A percentile compares a stretch with the other conserved stretches of the same genome.
phyloP scores from a whole-genome alignment of 306 rosid species.

The Vigna trinervia region DNA sequence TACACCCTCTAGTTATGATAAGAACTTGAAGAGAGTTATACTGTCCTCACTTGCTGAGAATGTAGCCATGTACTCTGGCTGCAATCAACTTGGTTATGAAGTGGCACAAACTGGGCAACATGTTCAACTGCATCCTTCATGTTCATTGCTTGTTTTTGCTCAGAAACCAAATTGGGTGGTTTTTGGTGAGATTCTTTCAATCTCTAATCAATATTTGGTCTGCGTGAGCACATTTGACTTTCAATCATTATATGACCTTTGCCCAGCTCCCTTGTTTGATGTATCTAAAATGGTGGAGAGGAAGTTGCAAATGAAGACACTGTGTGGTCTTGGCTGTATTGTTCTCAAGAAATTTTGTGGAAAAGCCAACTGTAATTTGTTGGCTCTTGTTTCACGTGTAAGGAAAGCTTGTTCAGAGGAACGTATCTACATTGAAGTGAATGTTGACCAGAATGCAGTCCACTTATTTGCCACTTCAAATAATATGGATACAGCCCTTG shows the following conservation, averaged over 20 bases:
- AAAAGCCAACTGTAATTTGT: constrained; percentile 64
- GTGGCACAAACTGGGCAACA: constrained; percentile 81
- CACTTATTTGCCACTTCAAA: constrained; percentile 64
- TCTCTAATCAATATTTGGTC: constrained; percentile 70
- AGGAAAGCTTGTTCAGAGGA: constrained; percentile 65
- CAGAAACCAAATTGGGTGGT: constrained; percentile 97
- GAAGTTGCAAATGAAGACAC: constrained; percentile 59
- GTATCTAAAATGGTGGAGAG: constrained; percentile 60
- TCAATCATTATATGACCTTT: constrained; percentile 55
- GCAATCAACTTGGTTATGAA: constrained; percentile 81
- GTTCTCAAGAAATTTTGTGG: constrained; percentile 89
- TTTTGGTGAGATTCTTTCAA: constrained; percentile 78
- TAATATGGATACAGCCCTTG: constrained; percentile 59
- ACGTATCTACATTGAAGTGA: constrained; percentile 71
- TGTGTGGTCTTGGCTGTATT: constrained; percentile 74
- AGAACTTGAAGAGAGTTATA: constrained; percentile 64
- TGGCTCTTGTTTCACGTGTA: constrained; percentile 57
- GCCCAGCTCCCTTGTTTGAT: constrained; percentile 75
- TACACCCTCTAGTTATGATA: constrained; percentile 59
- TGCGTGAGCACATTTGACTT: constrained; percentile 79
- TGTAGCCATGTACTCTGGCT: constrained; percentile 92
- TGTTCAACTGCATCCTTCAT: constrained; percentile 89
- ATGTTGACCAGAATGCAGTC: constrained; percentile 64
- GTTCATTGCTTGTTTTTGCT: constrained; percentile 80
- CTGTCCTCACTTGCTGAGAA: constrained; percentile 87